A percentile compares a stretch with the other conserved stretches of the same genome.
phyloP scores from a whole-genome alignment of 2,329 filamentous ascomycete species.

The Calonectria pseudoreteaudii region DNA sequence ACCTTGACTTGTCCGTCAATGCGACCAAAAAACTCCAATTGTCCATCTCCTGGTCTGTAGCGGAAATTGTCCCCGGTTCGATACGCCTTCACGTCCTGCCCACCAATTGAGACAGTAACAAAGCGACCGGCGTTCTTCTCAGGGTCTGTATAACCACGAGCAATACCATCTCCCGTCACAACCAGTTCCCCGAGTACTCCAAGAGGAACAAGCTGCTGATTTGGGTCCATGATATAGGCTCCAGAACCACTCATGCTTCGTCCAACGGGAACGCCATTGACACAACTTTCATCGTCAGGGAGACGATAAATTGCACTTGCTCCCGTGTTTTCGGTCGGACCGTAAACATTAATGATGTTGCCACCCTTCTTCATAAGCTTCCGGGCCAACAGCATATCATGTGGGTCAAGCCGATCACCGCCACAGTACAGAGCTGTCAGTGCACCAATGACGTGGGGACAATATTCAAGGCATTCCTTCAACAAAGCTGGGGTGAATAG shows the following conservation, averaged over 20 bases:
- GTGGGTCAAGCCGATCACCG: not conserved
- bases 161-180: not conserved
- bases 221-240: not conserved
- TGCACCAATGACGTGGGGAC: not conserved
- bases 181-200: not conserved
- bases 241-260: not conserved
- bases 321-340: not conserved
- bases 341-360: not conserved
- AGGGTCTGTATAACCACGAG: constrained; percentile 26
- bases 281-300: not conserved
- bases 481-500: not conserved
- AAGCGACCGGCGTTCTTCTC: constrained; percentile 44
- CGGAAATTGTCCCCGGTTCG: constrained; percentile 60
- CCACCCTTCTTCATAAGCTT: not conserved
- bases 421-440: not conserved
- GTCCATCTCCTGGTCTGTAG: constrained; percentile 52
- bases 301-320: not conserved
- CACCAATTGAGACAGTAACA: constrained; percentile 21
- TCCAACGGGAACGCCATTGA: not conserved
- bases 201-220: not conserved
- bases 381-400: not conserved
- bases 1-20: constrained; percentile 27
- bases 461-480: not conserved
- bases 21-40: constrained; percentile 48
- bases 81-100: constrained; percentile 46